These are phyloP conservation scores for Gigaspora rosea DNA, from an alignment of 192 early-diverging fungal species.

Conservation along the genomic window DNA sequence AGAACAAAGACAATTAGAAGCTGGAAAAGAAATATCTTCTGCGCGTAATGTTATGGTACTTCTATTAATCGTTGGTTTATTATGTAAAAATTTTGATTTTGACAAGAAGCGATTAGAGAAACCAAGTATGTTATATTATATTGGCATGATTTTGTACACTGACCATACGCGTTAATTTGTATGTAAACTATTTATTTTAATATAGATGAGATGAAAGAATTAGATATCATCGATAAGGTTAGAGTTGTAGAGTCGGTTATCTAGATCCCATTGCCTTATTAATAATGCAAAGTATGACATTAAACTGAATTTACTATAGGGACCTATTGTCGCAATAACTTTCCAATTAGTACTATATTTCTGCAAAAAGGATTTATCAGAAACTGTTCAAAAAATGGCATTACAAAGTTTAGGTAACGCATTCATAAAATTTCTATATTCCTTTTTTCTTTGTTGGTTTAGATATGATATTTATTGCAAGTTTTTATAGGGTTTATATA, in stretches of 20 bases:
- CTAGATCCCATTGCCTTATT: too few species aligned
- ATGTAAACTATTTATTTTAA: background rate
- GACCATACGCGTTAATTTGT: background rate
- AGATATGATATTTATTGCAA: background rate
- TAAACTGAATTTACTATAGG: conserved; percentile 15
- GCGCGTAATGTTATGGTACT: conserved; percentile 61
- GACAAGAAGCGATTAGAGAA: conserved; percentile 39
- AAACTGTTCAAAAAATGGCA: conserved; percentile 55
- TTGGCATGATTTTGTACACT: background rate
- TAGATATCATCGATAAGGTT: conserved; percentile 34
- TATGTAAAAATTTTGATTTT: conserved; percentile 82
- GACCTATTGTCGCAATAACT: conserved; percentile 23
- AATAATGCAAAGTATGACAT: background rate
- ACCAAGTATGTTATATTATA: conserved; percentile 17
- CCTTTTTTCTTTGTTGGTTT: background rate
- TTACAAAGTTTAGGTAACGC: conserved; percentile 57
- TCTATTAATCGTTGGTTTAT: conserved; percentile 70
- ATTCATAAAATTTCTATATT: background rate
- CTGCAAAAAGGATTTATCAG: conserved; percentile 30
- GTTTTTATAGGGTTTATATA: conserved; percentile 62
- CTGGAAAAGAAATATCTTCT: conserved; percentile 37
- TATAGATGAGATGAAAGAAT: conserved; percentile 33
- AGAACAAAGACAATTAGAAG: conserved; percentile 43
- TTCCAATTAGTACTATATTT: conserved; percentile 35
- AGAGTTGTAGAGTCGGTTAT: background rate